Evolutionary conservation across 2,329 filamentous ascomycete species (phyloP).

Genomic region (Diplodia seriata): DNA sequence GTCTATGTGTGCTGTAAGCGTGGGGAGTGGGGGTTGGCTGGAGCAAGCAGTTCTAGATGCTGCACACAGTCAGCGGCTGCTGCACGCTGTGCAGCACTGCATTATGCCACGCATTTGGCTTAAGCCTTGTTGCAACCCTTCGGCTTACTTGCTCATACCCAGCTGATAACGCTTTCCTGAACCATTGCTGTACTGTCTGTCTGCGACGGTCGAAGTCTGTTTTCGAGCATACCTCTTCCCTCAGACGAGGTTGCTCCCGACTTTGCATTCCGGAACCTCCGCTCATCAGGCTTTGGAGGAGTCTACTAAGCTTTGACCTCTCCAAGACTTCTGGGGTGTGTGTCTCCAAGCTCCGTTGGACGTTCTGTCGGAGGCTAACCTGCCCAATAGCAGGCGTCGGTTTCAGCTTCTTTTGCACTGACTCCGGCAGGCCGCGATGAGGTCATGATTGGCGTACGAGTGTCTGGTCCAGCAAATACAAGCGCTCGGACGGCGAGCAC

Average conservation of each 20-base stretch:
- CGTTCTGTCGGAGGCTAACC: background rate
- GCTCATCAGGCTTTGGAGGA: background rate
- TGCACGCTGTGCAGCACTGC: slow-evolving; percentile 16
- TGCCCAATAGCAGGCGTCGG: background rate
- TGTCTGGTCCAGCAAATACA: slow-evolving; percentile 6
- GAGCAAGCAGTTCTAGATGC: slow-evolving; percentile 19
- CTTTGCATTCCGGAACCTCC: background rate
- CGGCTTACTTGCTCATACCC: slow-evolving; percentile 25
- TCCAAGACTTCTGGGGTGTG: background rate
- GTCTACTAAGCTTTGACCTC: slow-evolving; percentile 3
- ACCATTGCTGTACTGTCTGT: background rate
- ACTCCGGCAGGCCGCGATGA: background rate
- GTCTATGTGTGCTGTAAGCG: slow-evolving; percentile 7
- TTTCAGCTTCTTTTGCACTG: background rate
- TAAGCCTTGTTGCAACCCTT: background rate
- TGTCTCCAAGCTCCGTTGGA: background rate
- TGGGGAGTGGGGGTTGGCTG: slow-evolving; percentile 19
- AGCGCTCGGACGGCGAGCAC: slow-evolving; percentile 26
- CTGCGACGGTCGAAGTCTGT: background rate
- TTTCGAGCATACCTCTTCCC: background rate
- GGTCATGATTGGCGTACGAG: background rate
- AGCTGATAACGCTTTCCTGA: background rate
- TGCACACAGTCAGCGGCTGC: slow-evolving; percentile 11
- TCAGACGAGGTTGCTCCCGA: slow-evolving; percentile 6
- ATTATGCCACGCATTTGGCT: slow-evolving; percentile 10